These are phyloP conservation scores for Drechslerella dactyloides DNA, from an alignment of 2,329 filamentous ascomycete species.

Conservation along the genomic window DNA sequence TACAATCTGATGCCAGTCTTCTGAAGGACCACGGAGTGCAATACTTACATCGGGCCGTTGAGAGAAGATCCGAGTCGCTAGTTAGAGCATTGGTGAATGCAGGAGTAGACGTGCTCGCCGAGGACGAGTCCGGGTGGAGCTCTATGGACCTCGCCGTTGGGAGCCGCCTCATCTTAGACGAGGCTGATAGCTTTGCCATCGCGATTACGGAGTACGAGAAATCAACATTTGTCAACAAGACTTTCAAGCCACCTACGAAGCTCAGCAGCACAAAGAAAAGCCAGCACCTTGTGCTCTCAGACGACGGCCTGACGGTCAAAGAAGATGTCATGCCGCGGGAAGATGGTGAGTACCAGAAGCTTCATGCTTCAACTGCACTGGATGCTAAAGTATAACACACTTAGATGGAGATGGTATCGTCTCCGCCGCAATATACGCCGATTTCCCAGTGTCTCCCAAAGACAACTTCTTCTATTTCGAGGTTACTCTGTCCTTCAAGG, in stretches of 20 bases:
- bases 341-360: slow-evolving; percentile 16
- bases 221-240: slow-evolving; percentile 18
- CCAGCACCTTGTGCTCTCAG: slow-evolving; percentile 29
- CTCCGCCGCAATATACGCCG: slow-evolving; percentile 22
- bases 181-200: slow-evolving; percentile 3
- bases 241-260: slow-evolving; percentile 20
- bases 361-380: not conserved
- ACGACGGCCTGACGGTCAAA: slow-evolving; percentile 16
- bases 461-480: slow-evolving; percentile 37
- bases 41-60: slow-evolving; percentile 23
- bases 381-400: too few species aligned
- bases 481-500: slow-evolving; percentile 6
- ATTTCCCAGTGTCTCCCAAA: slow-evolving; percentile 31
- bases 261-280: slow-evolving; percentile 34
- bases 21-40: slow-evolving; percentile 19
- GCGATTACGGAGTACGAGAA: slow-evolving; percentile 30
- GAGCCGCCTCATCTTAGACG: slow-evolving; percentile 1
- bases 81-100: slow-evolving; percentile 21
- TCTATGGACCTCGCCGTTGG: slow-evolving; percentile 25
- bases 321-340: slow-evolving; percentile 17
- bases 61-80: slow-evolving; percentile 10
- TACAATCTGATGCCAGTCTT: slow-evolving; percentile 14
- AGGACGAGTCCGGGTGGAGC: slow-evolving; percentile 38
- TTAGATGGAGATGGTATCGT: slow-evolving; percentile 8
- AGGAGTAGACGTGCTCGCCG: slow-evolving; percentile 18